phyloP scores from a whole-genome alignment of 108 stramenopile species.

The Fragilariopsis cylindrus region DNA sequence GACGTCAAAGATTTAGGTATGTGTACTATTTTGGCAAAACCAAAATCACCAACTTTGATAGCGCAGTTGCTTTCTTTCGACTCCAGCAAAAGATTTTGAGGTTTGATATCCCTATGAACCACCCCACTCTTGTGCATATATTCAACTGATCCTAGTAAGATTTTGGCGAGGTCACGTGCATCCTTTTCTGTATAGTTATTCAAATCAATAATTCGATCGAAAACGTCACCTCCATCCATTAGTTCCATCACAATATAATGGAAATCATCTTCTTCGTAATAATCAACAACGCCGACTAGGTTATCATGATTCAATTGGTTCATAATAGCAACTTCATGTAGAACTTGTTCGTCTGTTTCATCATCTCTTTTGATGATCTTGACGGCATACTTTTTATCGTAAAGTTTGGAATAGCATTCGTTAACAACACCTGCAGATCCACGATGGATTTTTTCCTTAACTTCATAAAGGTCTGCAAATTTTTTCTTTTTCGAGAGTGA shows the following conservation, averaged over 20 bases:
- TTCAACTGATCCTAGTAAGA: slow-evolving; percentile 74
- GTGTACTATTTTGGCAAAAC: slow-evolving; percentile 84
- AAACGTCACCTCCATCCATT: slow-evolving; percentile 93
- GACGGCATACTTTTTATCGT: slow-evolving; percentile 48
- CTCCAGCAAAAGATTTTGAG: slow-evolving; percentile 90
- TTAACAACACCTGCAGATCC: slow-evolving; percentile 65
- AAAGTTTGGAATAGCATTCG: slow-evolving; percentile 44
- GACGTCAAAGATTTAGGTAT: slow-evolving; percentile 77
- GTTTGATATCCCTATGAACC: slow-evolving; percentile 94
- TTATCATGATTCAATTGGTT: slow-evolving; percentile 66
- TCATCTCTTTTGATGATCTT: slow-evolving; percentile 63
- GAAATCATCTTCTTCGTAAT: slow-evolving; percentile 83
- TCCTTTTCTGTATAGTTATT: slow-evolving; percentile 92
- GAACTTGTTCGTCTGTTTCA: slow-evolving; percentile 57
- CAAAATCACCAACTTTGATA: slow-evolving; percentile 96
- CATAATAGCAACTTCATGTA: slow-evolving; percentile 77
- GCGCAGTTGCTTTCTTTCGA: slow-evolving; percentile 61
- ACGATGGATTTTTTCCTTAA: slow-evolving; percentile 51
- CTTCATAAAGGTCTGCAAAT: slow-evolving; percentile 60
- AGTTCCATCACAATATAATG: slow-evolving; percentile 93
- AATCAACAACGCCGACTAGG: slow-evolving; percentile 84
- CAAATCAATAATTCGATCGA: slow-evolving; percentile 90
- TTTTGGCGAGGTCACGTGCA: slow-evolving; percentile 79
- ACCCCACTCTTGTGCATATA: slow-evolving; percentile 81
- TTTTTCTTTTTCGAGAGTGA: slow-evolving; percentile 38